Evolutionary conservation across 768 basidiomycete genomes (phyloP).

Genomic region (Amanita exitialis): DNA sequence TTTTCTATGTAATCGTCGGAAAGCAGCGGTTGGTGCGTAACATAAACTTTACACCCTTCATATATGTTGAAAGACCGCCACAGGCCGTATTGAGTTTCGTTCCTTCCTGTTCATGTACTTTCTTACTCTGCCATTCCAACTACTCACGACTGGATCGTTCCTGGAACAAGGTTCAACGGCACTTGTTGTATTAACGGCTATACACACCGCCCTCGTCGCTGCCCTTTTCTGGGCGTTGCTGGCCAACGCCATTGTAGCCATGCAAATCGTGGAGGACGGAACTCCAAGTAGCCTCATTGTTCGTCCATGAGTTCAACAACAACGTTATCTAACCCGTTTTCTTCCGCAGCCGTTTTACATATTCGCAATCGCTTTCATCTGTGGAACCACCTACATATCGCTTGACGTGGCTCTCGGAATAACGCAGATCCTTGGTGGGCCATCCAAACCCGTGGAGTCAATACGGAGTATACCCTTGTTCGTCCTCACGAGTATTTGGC

Average conservation of each 20-base stretch:
- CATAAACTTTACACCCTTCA: neutral
- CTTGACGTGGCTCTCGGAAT: constrained; percentile 64
- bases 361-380: constrained; percentile 48
- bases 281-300: constrained; percentile 63
- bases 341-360: constrained; percentile 49
- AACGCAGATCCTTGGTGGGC: constrained; percentile 40
- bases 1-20: constrained; percentile 47
- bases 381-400: constrained; percentile 64
- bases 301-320: constrained; percentile 15
- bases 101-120: constrained; percentile 57
- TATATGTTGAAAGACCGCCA: neutral
- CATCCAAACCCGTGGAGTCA: constrained; percentile 37
- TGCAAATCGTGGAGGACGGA: constrained; percentile 92
- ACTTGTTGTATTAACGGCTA: constrained; percentile 59
- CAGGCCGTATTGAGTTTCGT: constrained; percentile 64
- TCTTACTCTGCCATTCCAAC: constrained; percentile 67
- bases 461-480: constrained; percentile 65
- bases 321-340: neutral
- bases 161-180: constrained; percentile 67
- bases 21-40: constrained; percentile 70
- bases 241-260: constrained; percentile 68
- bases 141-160: constrained; percentile 72
- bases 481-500: constrained; percentile 63
- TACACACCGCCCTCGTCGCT: constrained; percentile 72
- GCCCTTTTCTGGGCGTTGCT: constrained; percentile 74